These are phyloP conservation scores for Talaromyces rugulosus DNA, from an alignment of 2,329 filamentous ascomycete genomes.

Conservation along the genomic window DNA sequence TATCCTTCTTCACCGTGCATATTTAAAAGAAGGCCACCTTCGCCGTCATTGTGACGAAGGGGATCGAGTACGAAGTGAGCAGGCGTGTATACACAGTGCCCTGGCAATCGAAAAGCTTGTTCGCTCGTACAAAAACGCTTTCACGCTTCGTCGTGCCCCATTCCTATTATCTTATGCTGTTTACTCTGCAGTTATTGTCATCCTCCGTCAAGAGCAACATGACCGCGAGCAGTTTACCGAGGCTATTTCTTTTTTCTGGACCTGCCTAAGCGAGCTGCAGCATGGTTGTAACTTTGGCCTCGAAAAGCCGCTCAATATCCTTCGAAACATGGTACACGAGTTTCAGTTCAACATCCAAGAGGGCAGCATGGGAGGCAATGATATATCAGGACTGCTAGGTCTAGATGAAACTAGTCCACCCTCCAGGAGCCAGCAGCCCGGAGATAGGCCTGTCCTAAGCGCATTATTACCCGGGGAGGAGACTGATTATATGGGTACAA, in stretches of 20 bases:
- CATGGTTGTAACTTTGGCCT: slow-evolving; percentile 34
- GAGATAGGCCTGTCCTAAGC: background rate
- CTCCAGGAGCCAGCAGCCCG: background rate
- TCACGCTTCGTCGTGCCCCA: slow-evolving; percentile 15
- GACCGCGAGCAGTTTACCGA: slow-evolving; percentile 17
- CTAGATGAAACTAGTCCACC: background rate
- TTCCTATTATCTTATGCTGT: slow-evolving; percentile 16
- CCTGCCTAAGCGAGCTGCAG: slow-evolving; percentile 31
- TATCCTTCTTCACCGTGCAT: slow-evolving; percentile 14
- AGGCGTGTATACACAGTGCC: slow-evolving; percentile 11
- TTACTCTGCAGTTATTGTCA: slow-evolving; percentile 18
- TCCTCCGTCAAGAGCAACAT: slow-evolving; percentile 14
- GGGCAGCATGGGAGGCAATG: background rate
- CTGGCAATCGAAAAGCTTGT: slow-evolving; percentile 14
- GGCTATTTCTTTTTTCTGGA: slow-evolving; percentile 37
- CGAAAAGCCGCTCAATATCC: slow-evolving; percentile 31
- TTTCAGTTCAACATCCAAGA: slow-evolving; percentile 15
- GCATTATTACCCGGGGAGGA: background rate
- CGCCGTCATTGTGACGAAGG: slow-evolving; percentile 4
- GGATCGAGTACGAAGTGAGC: slow-evolving; percentile 5
- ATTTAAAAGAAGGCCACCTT: slow-evolving; percentile 13
- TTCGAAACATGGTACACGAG: slow-evolving; percentile 28
- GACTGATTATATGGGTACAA: background rate
- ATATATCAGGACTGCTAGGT: background rate
- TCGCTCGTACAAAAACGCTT: slow-evolving; percentile 14